Evolutionary conservation across 2,329 filamentous ascomycete genomes (phyloP).

Genomic region (Fusarium praegraminearum): DNA sequence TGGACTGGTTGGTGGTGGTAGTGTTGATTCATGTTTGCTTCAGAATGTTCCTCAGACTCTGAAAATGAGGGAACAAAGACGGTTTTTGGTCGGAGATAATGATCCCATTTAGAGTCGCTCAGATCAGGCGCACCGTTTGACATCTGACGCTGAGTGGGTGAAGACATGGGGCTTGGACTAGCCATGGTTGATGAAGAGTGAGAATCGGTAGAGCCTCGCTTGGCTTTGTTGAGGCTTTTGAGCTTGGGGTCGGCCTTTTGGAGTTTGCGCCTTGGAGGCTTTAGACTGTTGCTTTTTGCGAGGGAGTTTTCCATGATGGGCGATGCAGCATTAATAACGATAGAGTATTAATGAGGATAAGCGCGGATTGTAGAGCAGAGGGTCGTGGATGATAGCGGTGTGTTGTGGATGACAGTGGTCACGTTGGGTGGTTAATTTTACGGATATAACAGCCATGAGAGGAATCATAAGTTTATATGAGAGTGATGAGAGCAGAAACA

Average conservation of each 20-base stretch:
- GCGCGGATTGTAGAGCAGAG: slow-evolving; percentile 14
- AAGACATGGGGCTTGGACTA: slow-evolving; percentile 36
- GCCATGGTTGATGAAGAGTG: slow-evolving; percentile 29
- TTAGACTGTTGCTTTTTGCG: slow-evolving; percentile 39
- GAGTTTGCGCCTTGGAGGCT: slow-evolving; percentile 48
- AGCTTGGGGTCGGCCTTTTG: slow-evolving; percentile 49
- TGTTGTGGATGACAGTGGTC: slow-evolving; percentile 24
- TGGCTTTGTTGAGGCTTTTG: slow-evolving; percentile 43
- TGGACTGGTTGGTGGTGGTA: slow-evolving; percentile 5
- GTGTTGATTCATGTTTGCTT: slow-evolving; percentile 17
- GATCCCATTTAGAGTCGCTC: slow-evolving; percentile 48
- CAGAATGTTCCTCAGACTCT: slow-evolving; percentile 31
- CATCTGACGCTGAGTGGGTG: slow-evolving; percentile 39
- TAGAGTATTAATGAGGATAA: slow-evolving; percentile 8
- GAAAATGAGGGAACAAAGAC: slow-evolving; percentile 34
- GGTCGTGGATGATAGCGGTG: slow-evolving; percentile 8
- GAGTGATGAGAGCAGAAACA: background rate
- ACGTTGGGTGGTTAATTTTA: slow-evolving; percentile 18
- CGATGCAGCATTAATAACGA: slow-evolving; percentile 27
- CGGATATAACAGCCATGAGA: slow-evolving; percentile 28
- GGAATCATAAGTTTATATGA: slow-evolving; percentile 16
- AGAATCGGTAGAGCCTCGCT: slow-evolving; percentile 46
- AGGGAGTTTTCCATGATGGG: slow-evolving; percentile 26
- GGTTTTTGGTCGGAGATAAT: slow-evolving; percentile 46
- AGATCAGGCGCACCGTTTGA: slow-evolving; percentile 44